Evolutionary conservation across 352 stramenopile genomes (phyloP).

Genomic region (Phytophthora pisi): DNA sequence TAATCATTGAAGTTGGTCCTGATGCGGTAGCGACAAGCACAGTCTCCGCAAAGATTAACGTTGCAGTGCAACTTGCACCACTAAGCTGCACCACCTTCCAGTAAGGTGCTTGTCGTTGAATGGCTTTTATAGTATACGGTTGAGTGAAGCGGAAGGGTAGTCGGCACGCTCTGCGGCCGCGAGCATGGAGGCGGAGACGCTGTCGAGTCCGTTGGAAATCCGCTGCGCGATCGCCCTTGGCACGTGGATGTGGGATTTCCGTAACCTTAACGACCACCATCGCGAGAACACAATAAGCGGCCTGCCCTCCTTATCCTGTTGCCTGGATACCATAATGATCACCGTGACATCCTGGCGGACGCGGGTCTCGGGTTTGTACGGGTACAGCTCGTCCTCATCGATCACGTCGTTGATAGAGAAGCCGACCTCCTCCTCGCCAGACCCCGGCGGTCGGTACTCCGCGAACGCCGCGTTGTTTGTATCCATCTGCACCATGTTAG

Average conservation of each 20-base stretch:
- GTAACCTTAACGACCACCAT: conserved; percentile 36
- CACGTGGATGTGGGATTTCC: conserved; percentile 30
- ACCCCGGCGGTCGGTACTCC: conserved; percentile 22
- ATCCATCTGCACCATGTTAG: conserved; percentile 37
- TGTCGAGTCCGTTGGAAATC: conserved; percentile 32
- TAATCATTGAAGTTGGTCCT: conserved; percentile 27
- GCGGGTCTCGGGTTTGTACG: conserved; percentile 38
- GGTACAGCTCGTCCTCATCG: conserved; percentile 56
- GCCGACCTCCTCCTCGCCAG: conserved; percentile 28
- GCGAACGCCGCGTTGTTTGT: conserved; percentile 45
- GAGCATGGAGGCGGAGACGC: conserved; percentile 34
- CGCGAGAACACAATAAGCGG: conserved; percentile 35
- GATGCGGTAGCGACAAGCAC: conserved; percentile 16
- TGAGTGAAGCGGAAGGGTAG: background rate
- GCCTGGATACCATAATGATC: conserved; percentile 28
- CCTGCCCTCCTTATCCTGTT: conserved; percentile 23
- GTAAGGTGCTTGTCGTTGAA: background rate
- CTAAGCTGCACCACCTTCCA: background rate
- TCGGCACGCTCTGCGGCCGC: conserved; percentile 17
- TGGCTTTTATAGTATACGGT: background rate
- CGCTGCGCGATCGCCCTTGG: conserved; percentile 26
- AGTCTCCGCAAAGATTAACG: background rate
- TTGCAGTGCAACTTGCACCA: background rate
- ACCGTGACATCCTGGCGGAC: conserved; percentile 40
- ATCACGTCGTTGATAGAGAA: conserved; percentile 47